Base-by-base conservation (phyloP, 192 early-diverging fungal species). In the Neocallimastix lanati region DNA sequence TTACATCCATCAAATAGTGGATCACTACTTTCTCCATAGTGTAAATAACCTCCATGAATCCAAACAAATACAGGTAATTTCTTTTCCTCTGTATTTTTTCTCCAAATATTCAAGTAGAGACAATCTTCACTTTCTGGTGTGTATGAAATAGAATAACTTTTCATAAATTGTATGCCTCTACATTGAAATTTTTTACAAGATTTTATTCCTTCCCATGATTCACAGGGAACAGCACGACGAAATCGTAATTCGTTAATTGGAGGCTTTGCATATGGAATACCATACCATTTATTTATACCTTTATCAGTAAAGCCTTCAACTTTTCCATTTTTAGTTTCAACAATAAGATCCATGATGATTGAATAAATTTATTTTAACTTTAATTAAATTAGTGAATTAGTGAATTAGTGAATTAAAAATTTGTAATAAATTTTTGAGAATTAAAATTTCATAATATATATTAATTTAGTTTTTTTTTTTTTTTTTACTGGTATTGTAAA, bases 31-130 rank as follows among this genome's bases (percentile, higher is more conserved):
- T 67, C 50, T 11, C 50, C 50, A 67, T 67, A 67, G 25, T 67
- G 50, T 67, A 67, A 67, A n/a, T 67, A 67, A n/a, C 50, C 50
- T 27, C 50, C 50, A 9, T 67, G 50, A 67, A 67, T n/a, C 50
- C 50, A 67, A 9, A 67, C 50, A 67, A 21, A 67, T 1, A 67
- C 50, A 25, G 50, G 50, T 67, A 67, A 67, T n/a, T 67, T 67
- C n/a, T 67, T 67, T 25, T 25, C 50, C 11, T 67, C 25, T 4
- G 50, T 25, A 67, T 67, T 67, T 67, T 67, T 67, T 67, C 50
- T 67, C 50, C 50, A 85, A 6, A 86, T 58, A 81, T 84, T 84
- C 29, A 86, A 28, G 33, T 78, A 85, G 77, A 86, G 80, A 81
- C 86, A 86, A 38, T 86, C 84, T 78, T 86, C 86, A 67, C 50